Percentiles rank a stretch among this genome's conserved stretches.
These are phyloP conservation scores for Sonneratia caseolaris DNA, from an alignment of 345 rosid species.

Conservation along the genomic window DNA sequence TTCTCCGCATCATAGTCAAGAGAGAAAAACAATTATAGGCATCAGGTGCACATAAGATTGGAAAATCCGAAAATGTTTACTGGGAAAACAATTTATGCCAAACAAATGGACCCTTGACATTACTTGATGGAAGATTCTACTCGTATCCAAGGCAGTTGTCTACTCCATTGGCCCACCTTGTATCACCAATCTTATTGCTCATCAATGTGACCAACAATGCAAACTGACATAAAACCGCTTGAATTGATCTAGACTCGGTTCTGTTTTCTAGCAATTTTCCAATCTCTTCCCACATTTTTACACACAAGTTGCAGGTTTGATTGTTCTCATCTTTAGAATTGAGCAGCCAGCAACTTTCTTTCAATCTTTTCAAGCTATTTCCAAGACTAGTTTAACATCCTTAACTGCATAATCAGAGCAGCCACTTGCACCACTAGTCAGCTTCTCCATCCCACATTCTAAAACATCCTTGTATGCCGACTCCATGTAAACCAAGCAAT, in stretches of 20 bases:
- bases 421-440: constrained; percentile 28
- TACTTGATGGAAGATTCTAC: constrained; percentile 18
- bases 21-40: not conserved
- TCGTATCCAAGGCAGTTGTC: constrained; percentile 30
- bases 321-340: constrained; percentile 5
- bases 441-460: constrained; percentile 28
- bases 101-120: not conserved
- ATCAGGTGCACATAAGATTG: not conserved
- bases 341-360: constrained; percentile 20
- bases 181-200: constrained; percentile 23
- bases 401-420: constrained; percentile 31
- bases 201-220: constrained; percentile 32
- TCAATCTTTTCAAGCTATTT: constrained; percentile 14
- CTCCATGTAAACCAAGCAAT: constrained; percentile 28
- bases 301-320: constrained; percentile 24
- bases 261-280: constrained; percentile 13
- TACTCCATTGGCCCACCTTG: constrained; percentile 17
- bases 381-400: constrained; percentile 26
- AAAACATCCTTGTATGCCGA: constrained; percentile 7
- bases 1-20: not conserved
- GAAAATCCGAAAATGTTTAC: not conserved
- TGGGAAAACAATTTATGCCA: not conserved
- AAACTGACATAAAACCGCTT: constrained; percentile 29
- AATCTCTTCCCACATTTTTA: constrained; percentile 29
- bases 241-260: constrained; percentile 1